These are phyloP conservation scores for Fomitopsis serialis DNA, from an alignment of 768 basidiomycete species.

Conservation along the genomic window DNA sequence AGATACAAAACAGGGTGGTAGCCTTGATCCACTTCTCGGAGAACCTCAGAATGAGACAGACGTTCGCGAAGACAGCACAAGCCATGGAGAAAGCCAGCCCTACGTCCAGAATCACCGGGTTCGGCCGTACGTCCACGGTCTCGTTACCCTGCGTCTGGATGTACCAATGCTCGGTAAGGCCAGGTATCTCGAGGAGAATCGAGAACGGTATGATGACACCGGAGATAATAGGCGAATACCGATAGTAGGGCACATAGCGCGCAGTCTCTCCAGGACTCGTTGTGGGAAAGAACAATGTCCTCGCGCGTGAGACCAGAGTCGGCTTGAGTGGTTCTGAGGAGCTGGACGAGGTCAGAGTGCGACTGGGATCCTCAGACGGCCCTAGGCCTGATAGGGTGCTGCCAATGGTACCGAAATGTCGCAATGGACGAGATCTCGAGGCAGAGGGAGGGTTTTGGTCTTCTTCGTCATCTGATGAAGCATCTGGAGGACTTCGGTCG, in stretches of 20 bases:
- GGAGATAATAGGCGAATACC: constrained; percentile 59
- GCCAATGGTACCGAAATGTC: constrained; percentile 8
- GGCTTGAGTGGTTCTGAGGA: background rate
- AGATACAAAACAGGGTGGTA: constrained; percentile 61
- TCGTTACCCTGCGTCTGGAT: constrained; percentile 45
- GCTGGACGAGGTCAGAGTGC: background rate
- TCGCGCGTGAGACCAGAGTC: constrained; percentile 10
- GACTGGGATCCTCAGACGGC: background rate
- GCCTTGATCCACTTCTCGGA: constrained; percentile 58
- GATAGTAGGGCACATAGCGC: constrained; percentile 49
- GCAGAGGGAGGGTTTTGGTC: background rate
- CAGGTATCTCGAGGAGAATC: constrained; percentile 79
- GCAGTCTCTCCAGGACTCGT: constrained; percentile 21
- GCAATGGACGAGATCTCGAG: background rate
- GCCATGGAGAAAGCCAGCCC: constrained; percentile 63
- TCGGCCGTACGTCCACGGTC: constrained; percentile 42
- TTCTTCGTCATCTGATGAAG: constrained; percentile 1
- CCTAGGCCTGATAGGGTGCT: constrained; percentile 5
- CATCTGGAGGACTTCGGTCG: background rate
- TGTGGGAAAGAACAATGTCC: constrained; percentile 16
- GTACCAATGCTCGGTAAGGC: constrained; percentile 73
- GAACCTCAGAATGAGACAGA: constrained; percentile 64
- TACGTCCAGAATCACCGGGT: constrained; percentile 53
- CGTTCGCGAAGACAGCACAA: constrained; percentile 63
- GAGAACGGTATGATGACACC: constrained; percentile 70